phyloP scores from a whole-genome alignment of 345 rosid genomes.

The Brassica incana region DNA sequence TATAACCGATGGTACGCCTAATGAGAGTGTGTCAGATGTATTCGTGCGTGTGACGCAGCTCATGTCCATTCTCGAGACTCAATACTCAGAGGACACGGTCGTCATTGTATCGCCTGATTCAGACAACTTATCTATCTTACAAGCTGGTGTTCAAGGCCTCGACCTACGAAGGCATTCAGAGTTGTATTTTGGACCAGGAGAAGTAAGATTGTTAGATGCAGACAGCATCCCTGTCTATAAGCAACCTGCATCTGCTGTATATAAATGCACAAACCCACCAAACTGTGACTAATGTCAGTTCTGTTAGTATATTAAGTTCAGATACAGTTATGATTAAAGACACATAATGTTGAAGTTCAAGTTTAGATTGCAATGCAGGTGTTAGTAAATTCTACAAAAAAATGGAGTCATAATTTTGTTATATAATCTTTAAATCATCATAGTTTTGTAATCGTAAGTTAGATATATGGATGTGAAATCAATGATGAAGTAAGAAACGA shows the following conservation, averaged over 20 bases:
- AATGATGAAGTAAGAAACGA: not conserved
- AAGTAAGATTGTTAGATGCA: conserved; percentile 72
- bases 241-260: conserved; percentile 83
- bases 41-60: conserved; percentile 88
- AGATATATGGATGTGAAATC: not conserved
- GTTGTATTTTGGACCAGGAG: conserved; percentile 71
- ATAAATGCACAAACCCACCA: conserved; percentile 81
- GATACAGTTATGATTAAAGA: not conserved
- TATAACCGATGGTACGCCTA: conserved; percentile 87
- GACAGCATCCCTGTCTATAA: conserved; percentile 75
- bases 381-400: not conserved
- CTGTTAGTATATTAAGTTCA: not conserved
- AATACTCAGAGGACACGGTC: conserved; percentile 73
- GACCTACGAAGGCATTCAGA: conserved; percentile 87
- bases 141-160: conserved; percentile 82
- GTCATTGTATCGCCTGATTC: conserved; percentile 87
- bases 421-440: not conserved
- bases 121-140: conserved; percentile 78
- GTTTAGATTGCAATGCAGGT: not conserved
- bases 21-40: conserved; percentile 86
- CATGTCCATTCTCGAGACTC: conserved; percentile 95
- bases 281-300: conserved; percentile 50
- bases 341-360: not conserved
- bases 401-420: not conserved
- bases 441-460: not conserved